Base-by-base conservation (phyloP, 768 basidiomycete species). In the Russula ochroleuca region DNA sequence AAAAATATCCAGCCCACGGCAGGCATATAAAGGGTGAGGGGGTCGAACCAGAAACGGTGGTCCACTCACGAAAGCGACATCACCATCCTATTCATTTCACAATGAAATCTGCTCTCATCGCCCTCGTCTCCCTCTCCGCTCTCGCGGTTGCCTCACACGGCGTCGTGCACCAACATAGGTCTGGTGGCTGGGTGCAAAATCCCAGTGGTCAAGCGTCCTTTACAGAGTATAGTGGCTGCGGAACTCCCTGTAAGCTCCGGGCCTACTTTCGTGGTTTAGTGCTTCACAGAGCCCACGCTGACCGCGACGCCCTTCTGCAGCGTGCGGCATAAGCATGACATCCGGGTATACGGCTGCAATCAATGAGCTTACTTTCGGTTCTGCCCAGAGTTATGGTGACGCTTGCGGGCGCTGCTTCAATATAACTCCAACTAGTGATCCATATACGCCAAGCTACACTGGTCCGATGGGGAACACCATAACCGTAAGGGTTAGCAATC, bases 341-440 rank as follows among this genome's bases (percentile, higher is more conserved):
- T 71, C 67, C 35, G 84, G 85, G 2, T 84, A 73, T 70, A 83
- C 81, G 6, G 84, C 84, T 14, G 85, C 84, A 4, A 78, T 84
- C 13, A 83, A 77, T 70, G 82, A 83, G 72, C 77, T 84, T 23
- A 73, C 83, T 0, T 86, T 82, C 60, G 84, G 84, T 45, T 74
- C 81, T 13, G 49, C 82, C 0, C 31, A 72, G 0, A 83, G 83
- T 13, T 72, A 81, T 3, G 84, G 84, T 15, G 84, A 84, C 71
- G 84, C 81, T 14, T 86, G 84, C 64, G 84, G 84, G 17, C 81
- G 84, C 45, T 85, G 84, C 75, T 85, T 86, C 70, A 72, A 77
- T 23, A 51, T 85, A 62, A 82, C 83, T 1, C 81, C 77, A 41
- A 75, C 70, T 19, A 63, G 70, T 14, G 83, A 85, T 70, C 84